Base-by-base conservation (phyloP, 1,284 basidiomycete species). In the Heimioporus retisporus region DNA sequence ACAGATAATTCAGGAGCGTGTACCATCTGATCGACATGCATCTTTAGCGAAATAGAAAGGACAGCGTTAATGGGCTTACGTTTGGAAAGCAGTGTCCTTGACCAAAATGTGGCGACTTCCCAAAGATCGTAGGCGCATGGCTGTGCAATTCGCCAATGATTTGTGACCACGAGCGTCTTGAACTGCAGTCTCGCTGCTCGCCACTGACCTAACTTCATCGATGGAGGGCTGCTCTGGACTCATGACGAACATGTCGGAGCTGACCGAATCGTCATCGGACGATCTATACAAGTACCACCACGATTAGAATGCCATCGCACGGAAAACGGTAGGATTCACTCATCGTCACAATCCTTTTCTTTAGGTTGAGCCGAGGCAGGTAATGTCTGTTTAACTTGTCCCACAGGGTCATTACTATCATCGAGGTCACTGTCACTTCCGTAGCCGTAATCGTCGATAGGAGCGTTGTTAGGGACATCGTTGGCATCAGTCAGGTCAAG, bases 371-470 rank as follows among this genome's bases (percentile, higher is more conserved):
- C 35, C 7, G 35, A 35, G 10, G 35, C 35, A 35, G 35, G 35
- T 10, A 35, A 35, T 35, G 35, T 35, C 35, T 7, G 21, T 13
- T 59, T 18, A 2, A 43, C 46, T 14, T 58, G 18, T 2, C 8
- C 35, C 16, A 59, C 16, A 2, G n/a, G 50, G 43, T 59, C 58
- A n/a, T 31, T 35, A n/a, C 57, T 46, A 14, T 72, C 70, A 14
- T 79, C 76, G 28, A 79, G 74, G 44, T 76, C 75, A 18, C 77
- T 76, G 55, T 76, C 76, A 10, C 74, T 76, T 31, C 11, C 73
- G 59, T 79, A 76, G 15, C 67, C 76, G 66, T 77, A 76, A 2
- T 72, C 71, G 11, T 72, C 61, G 2, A 74, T 48, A 23, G 15
- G 56, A 63, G 44, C 23, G 4, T 55, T 40, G 6, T 25, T 60